Percentiles rank a stretch among this genome's conserved stretches.
Evolutionary conservation across 2,329 filamentous ascomycete genomes (phyloP).

Genomic region (Pseudocercospora vitis): DNA sequence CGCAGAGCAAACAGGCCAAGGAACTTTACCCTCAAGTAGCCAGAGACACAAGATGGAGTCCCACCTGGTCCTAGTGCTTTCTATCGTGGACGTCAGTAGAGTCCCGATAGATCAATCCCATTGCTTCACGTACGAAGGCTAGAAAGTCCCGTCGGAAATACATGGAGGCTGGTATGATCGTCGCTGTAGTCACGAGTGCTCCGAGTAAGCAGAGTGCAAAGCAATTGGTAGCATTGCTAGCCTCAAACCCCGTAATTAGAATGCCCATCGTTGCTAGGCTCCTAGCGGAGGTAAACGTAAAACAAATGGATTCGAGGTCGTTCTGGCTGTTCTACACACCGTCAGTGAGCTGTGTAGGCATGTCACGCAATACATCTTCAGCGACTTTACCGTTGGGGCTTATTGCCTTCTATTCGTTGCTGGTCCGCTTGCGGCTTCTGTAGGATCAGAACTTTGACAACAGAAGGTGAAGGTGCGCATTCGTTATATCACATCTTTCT

Average conservation of each 20-base stretch:
- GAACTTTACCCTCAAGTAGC: conserved; percentile 72
- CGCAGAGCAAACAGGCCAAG: conserved; percentile 70
- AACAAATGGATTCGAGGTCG: too few species aligned
- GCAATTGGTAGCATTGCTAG: neutral
- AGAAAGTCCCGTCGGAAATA: conserved; percentile 7
- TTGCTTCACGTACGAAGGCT: conserved; percentile 1
- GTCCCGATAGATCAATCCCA: too few species aligned
- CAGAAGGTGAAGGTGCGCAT: neutral
- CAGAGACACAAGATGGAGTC: conserved; percentile 69
- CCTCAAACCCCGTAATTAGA: neutral
- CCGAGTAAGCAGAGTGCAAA: neutral
- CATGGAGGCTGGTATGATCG: neutral
- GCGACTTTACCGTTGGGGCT: too few species aligned
- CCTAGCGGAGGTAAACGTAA: too few species aligned
- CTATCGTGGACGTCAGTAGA: conserved; percentile 10
- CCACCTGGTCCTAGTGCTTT: conserved; percentile 72
- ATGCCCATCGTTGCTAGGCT: neutral
- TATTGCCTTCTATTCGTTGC: neutral
- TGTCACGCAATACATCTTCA: too few species aligned
- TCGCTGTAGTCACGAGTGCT: neutral
- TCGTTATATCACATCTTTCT: neutral
- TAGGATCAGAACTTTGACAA: conserved; percentile 7
- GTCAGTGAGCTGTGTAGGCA: too few species aligned
- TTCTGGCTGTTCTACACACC: too few species aligned
- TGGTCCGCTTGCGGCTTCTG: neutral